A percentile compares a stretch with the other conserved stretches of the same genome.
phyloP scores from a whole-genome alignment of 176 grass and related monocot species.

The Echinochloa phyllopogon region DNA sequence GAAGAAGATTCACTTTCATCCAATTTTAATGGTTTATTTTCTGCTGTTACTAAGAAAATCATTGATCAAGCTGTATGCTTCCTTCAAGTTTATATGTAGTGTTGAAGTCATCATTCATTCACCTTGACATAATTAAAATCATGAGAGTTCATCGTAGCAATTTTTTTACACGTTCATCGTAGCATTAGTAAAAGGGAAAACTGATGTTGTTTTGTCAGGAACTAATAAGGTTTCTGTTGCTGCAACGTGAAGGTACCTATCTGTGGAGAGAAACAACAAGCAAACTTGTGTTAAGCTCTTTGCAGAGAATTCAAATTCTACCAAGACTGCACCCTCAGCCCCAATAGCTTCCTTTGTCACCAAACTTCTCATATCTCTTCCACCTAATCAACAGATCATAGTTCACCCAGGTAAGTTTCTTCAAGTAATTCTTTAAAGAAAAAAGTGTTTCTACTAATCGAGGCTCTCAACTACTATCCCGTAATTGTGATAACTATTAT shows the following conservation, averaged over 20 bases:
- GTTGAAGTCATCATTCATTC: neutral
- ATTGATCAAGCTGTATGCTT: neutral
- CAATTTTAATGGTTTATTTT: neutral
- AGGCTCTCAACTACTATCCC: neutral
- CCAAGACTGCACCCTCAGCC: conserved; percentile 61
- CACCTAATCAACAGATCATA: conserved; percentile 71
- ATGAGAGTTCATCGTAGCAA: neutral
- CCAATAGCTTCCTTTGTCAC: conserved; percentile 92
- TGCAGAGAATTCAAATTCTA: conserved; percentile 64
- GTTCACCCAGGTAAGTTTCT: conserved; percentile 72
- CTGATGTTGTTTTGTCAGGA: neutral
- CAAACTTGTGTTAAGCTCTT: conserved; percentile 85
- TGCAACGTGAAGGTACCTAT: conserved; percentile 73
- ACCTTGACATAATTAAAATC: neutral
- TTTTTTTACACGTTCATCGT: too few relatives aligned
- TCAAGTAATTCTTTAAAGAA: neutral
- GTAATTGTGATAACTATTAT: neutral
- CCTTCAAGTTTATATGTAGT: neutral
- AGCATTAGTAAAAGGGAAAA: neutral
- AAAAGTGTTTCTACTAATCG: conserved; percentile 6
- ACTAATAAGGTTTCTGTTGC: conserved; percentile 25
- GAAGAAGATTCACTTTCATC: conserved; percentile 8
- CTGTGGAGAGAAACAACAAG: conserved; percentile 95
- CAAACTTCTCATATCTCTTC: conserved; percentile 77
- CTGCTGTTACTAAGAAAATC: neutral